Evolutionary conservation across 2,329 filamentous ascomycete species (phyloP), one percentile per base, ranked within the genome.

Genomic region (Sporothrix humicola): DNA sequence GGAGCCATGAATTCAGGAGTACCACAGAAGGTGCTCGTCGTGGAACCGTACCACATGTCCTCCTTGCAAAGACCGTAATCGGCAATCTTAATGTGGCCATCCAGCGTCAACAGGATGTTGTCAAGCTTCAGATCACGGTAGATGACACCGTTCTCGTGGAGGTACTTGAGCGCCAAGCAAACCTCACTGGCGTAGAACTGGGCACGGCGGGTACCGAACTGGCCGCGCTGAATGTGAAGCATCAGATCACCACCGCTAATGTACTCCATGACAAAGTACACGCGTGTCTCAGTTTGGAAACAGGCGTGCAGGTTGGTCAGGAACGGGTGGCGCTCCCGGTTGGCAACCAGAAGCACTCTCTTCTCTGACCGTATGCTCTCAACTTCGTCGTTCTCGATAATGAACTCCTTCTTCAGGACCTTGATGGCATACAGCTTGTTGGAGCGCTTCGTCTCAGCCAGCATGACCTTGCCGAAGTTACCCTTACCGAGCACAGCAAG

Each of bases 231-330:
- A 81, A 99, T 99, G 84, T 99, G 96, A 83, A 98, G 87, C 96
- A 99, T 99, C 81, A 99, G 84, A 87, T 99, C 96, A 85, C 96
- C 96, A 85, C 96, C 96, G 80, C 94, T 97, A 76, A 99, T 94
- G 81, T 99, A 99, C 84, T 99, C 96, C 95, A 98, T 98, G 76
- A 99, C 96, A 80, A 99, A 99, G 85, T 99, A 99, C 26, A 99
- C 95, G 78, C 96, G 88, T 7, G 96, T 99, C 82, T 99, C 96
- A 0, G 96, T 99, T 84, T 99, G 96, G 88, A 99, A 99, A 85
- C 96, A 99, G 72, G 96, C 96, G 81, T 99, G 96, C 54, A 99
- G 85, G 80, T 93, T 99, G 68, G 97, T 91, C 77, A 99, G 84
- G 89, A 99, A 99, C 0, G 97, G 96, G 80, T 99, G 96, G 15